Conservation (phyloP, 805 yeast species). For the Kurtzmaniella fragi region DNA sequence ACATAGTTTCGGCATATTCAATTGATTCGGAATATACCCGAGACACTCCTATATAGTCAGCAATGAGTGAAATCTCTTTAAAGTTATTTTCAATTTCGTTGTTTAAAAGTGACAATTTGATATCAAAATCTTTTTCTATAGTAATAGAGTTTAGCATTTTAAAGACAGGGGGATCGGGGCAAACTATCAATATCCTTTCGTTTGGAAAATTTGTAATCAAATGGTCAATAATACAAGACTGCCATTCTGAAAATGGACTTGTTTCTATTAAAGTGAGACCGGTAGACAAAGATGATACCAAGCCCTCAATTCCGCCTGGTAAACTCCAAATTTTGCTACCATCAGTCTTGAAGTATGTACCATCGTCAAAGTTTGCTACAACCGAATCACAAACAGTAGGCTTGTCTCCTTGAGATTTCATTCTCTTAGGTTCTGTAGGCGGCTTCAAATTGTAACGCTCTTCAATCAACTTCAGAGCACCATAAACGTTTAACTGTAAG, state of each 20-base stretch:
- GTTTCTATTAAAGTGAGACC: slow-evolving; percentile 8
- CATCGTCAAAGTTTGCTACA: too few relatives aligned
- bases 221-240: slow-evolving; percentile 2
- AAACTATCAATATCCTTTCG: slow-evolving; percentile 11
- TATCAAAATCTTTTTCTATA: too few relatives aligned
- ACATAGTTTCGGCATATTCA: slow-evolving; percentile 15
- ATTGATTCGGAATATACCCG: slow-evolving; percentile 10
- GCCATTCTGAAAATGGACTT: slow-evolving; percentile 7
- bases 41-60: slow-evolving; percentile 9
- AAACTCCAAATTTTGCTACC: not conserved
- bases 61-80: slow-evolving; percentile 4
- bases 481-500: not conserved
- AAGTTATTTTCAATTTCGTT: not conserved
- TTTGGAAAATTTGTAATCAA: slow-evolving; percentile 7
- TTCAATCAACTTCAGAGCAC: too few relatives aligned
- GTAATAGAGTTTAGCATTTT: too few relatives aligned
- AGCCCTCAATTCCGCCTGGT: not conserved
- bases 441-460: too few relatives aligned
- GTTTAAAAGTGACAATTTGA: not conserved
- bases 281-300: slow-evolving; percentile 4
- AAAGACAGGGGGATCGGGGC: slow-evolving; percentile 1
- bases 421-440: too few relatives aligned
- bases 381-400: too few relatives aligned
- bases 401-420: too few relatives aligned
- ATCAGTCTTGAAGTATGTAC: too few relatives aligned